phyloP scores from a whole-genome alignment of 2,329 filamentous ascomycete genomes.

The Aspergillus texensis region DNA sequence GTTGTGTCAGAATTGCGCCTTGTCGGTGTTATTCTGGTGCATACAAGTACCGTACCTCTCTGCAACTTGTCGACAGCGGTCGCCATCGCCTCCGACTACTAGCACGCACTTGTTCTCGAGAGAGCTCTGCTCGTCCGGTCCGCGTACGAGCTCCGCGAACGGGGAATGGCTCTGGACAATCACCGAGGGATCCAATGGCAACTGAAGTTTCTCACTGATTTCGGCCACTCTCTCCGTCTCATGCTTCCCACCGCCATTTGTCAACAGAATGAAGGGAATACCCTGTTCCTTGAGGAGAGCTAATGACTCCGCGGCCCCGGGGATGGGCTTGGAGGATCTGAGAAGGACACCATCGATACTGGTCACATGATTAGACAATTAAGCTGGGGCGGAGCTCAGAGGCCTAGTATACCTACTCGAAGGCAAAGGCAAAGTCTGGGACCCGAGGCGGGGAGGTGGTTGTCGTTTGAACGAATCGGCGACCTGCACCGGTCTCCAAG shows the following conservation, averaged over 20 bases:
- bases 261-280: constrained; percentile 92
- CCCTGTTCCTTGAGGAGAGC: constrained; percentile 70
- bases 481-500: constrained; percentile 18
- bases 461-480: constrained; percentile 31
- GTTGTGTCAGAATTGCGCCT: neutral
- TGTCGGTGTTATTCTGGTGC: neutral
- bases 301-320: constrained; percentile 75
- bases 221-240: constrained; percentile 74
- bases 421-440: constrained; percentile 49
- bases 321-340: constrained; percentile 75
- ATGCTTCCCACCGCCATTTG: constrained; percentile 88
- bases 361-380: constrained; percentile 2
- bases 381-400: neutral
- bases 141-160: constrained; percentile 70
- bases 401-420: constrained; percentile 42
- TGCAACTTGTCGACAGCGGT: constrained; percentile 71
- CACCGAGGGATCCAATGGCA: constrained; percentile 66
- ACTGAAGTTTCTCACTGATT: constrained; percentile 65
- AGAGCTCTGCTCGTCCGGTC: constrained; percentile 55
- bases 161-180: constrained; percentile 93
- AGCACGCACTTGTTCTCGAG: constrained; percentile 69
- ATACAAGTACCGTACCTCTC: constrained; percentile 53
- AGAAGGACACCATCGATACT: constrained; percentile 95
- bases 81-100: constrained; percentile 70
- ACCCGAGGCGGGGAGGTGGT: constrained; percentile 29